Evolutionary conservation across 2,329 filamentous ascomycete species (phyloP), one percentile per base, ranked within the genome.

Genomic region (Xylariaceae sp.): DNA sequence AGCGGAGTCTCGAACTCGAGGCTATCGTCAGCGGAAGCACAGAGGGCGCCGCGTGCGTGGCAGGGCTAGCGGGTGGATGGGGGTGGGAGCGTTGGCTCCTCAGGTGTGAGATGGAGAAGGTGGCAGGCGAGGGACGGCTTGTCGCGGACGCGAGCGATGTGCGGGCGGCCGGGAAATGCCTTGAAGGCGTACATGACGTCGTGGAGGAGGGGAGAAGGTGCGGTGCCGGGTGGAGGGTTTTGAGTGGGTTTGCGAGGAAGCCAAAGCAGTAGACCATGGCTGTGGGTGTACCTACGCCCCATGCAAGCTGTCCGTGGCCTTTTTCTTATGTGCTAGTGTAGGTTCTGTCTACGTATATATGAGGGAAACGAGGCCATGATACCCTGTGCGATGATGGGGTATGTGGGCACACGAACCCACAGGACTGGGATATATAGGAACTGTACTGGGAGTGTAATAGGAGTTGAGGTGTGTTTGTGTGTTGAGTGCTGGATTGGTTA

Each of bases 61-160:
- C 87, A 11, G 90, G 90, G 16, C 68, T 97, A 31, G 80, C 91
- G 1, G 93, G 89, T 4, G 83, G 85, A 19, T 93, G 89, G 83
- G 83, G 83, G 62, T 98, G 90, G 91, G 93, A 98, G 75, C 86
- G 88, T 62, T 98, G 93, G 93, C 78, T 97, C 63, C 69, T 96
- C 52, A 87, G 89, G 58, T 77, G 91, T 56, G 87, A 93, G 68
- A 78, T 84, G 67, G 90, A 96, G 71, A 93, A 78, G 64, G 72
- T 73, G 4, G 72, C 88, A 59, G 85, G 87, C 19, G 83, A 88
- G 59, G 64, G 75, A 47, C 64, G 76, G 9, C 69, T 80, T 18
- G 66, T 65, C 4, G 74, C 79, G 53, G 78, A 74, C 9, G 68
- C 74, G 17, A 61, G 67, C 34, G 70, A 74, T 36, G 71, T 78